Evolutionary conservation across 805 yeast genomes (phyloP), one percentile per base, ranked within the genome.

Genomic region (Metschnikowia proteae): DNA sequence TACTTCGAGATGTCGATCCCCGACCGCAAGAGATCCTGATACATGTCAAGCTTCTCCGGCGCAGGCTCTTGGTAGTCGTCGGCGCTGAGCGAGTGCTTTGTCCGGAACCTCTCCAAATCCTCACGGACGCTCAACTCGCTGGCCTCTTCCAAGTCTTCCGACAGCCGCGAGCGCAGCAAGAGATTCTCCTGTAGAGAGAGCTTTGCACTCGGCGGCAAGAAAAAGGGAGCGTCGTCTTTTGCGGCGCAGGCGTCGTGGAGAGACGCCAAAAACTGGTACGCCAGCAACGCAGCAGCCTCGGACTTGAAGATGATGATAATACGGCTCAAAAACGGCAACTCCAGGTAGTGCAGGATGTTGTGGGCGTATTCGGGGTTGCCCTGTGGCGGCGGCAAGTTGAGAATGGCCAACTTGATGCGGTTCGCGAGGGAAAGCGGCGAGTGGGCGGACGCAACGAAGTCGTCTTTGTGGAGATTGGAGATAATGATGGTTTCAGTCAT

Each of bases 121-220:
- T 58, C 52, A 8, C 57, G 47, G 1, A 63, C 65, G 6, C 53
- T 51, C 36, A 66, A 53, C 25, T 55, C 57, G 13, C 58, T 58
- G 13, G 31, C 22, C 9, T 60, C 61, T 3, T 40, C 55, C 31
- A 59, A 29, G 4, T 35, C 39, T 35, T 66, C 71, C 38, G 52
- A 54, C 44, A 71, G 67, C 44, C 65, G 67, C 4, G 71, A 65
- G 44, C 67, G 50, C n/a, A 58, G 56, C 35, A 73, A 55, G 27
- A 72, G 62, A 51, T 71, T 71, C 47, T 71, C 74, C 54, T 71
- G 76, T 27, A 71, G 58, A 5, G 67, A 53, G 4, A 71, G 49
- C 46, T 67, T 67, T 10, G 63, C 61, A 26, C 58, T 48, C 5
- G 53, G 49, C 5, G 59, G 60, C 45, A 55, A 48, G 6, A 39